Base-by-base conservation (phyloP, 23 red algal genomes). In the Agarophyton chilense region DNA sequence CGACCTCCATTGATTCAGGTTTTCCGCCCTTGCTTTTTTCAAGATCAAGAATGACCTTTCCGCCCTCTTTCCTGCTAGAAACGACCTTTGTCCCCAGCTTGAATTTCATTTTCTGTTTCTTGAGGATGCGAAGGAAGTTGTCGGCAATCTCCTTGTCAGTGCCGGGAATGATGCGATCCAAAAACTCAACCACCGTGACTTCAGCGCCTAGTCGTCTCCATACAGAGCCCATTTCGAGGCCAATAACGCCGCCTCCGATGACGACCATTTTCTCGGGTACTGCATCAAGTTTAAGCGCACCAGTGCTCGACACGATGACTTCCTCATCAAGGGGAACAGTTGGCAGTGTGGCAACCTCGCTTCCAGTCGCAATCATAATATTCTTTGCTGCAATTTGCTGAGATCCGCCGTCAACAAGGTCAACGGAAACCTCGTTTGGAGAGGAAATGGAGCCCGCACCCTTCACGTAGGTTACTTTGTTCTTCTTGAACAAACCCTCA, bases 191-290 rank as follows among this genome's bases (percentile, higher is more conserved):
- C 4, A 99, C 97, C 33, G 97, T 99, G 35, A 99, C 97, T 32
- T 99, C 77, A 46, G 93, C 22, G 22, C 97, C 97, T 21, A 99
- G 90, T 46, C 97, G 82, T 33, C 97, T 71, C 97, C 97, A 99
- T 24, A 99, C 97, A 16, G 97, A 99, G 62, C 97, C 97, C 93
- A 99, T 93, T 63, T 99, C 97, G 28, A 99, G 74, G n/a, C 97
- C 97, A 66, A 99, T 99, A 70, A 94, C 90, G 22, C 97, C 97
- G 38, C 93, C 97, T 33, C 97, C 97, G 65, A 99, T 95, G 19
- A 99, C 97, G 18, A 93, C 67, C 97, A 99, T 99, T 70, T 90
- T 93, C 82, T 93, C 76, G 32, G 97, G 97, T 6, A 99, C 85
- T 24, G 83, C 34, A 19, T 73, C 45, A 39, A 99, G 93, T 56